Conservation (phyloP, 2,329 filamentous ascomycete species). For the Colletotrichum orbiculare region DNA sequence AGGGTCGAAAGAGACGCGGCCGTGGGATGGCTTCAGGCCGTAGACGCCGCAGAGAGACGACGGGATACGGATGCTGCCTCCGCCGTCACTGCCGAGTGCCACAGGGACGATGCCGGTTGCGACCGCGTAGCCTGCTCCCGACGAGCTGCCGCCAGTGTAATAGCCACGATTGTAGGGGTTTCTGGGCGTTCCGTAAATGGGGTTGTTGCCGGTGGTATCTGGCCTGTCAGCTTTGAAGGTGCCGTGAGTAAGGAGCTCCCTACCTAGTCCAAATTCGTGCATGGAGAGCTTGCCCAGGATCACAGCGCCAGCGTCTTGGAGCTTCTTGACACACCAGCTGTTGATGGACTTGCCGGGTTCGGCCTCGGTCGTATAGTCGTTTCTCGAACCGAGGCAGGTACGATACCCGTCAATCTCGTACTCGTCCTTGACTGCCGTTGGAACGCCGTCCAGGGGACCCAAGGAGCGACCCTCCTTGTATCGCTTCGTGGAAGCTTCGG, state of each 20-base stretch:
- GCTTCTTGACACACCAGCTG: slow-evolving; percentile 77
- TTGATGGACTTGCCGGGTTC: slow-evolving; percentile 56
- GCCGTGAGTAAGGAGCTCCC: slow-evolving; percentile 37
- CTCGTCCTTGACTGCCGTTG: slow-evolving; percentile 81
- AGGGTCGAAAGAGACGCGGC: slow-evolving; percentile 72
- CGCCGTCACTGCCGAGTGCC: slow-evolving; percentile 78
- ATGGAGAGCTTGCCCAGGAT: slow-evolving; percentile 68
- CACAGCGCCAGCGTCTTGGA: slow-evolving; percentile 67
- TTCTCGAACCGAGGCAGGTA: slow-evolving; percentile 70
- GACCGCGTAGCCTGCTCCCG: slow-evolving; percentile 79
- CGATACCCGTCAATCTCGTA: slow-evolving; percentile 80
- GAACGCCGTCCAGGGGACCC: slow-evolving; percentile 77
- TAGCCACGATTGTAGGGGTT: slow-evolving; percentile 80
- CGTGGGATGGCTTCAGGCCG: slow-evolving; percentile 78
- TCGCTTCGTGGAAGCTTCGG: slow-evolving; percentile 56
- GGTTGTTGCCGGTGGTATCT: slow-evolving; percentile 82
- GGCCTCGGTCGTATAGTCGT: slow-evolving; percentile 66
- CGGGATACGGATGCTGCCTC: slow-evolving; percentile 80
- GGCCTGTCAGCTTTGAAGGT: slow-evolving; percentile 8
- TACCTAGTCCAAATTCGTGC: slow-evolving; percentile 80
- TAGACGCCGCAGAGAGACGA: slow-evolving; percentile 78
- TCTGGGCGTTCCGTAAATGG: slow-evolving; percentile 75
- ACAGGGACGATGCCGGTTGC: slow-evolving; percentile 76
- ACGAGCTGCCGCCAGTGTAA: slow-evolving; percentile 82
- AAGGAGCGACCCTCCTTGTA: slow-evolving; percentile 67